These are phyloP conservation scores for Pichia cephalocereana DNA, from an alignment of 805 yeast species.

Conservation along the genomic window DNA sequence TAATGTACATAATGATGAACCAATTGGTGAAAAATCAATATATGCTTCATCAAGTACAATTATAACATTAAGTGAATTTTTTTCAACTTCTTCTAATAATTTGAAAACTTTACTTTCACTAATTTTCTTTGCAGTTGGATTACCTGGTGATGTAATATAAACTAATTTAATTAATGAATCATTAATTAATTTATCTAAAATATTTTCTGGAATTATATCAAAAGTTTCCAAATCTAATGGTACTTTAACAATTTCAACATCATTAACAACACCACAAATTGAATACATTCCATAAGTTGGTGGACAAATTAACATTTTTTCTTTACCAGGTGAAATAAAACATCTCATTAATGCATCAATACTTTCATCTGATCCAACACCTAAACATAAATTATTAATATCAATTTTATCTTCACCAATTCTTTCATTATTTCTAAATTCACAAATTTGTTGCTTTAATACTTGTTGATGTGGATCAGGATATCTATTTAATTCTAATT, in stretches of 20 bases:
- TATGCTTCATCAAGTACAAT: constrained; percentile 93
- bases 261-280: constrained; percentile 85
- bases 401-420: constrained; percentile 11
- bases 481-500: constrained; percentile 69
- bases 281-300: constrained; percentile 98
- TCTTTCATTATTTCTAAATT: constrained; percentile 53
- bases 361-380: constrained; percentile 96
- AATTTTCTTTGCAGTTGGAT: constrained; percentile 77
- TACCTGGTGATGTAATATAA: constrained; percentile 92
- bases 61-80: constrained; percentile 57
- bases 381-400: constrained; percentile 73
- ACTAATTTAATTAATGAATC: constrained; percentile 66
- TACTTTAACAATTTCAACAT: constrained; percentile 66
- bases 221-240: constrained; percentile 63
- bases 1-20: constrained; percentile 64
- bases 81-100: constrained; percentile 31
- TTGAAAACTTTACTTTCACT: constrained; percentile 38
- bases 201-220: constrained; percentile 48
- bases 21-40: constrained; percentile 67
- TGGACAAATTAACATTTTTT: constrained; percentile 78
- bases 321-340: constrained; percentile 71
- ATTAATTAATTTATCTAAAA: constrained; percentile 38
- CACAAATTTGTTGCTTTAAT: constrained; percentile 61
- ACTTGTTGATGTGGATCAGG: constrained; percentile 93
- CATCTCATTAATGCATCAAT: constrained; percentile 85